phyloP scores from a whole-genome alignment of 2,329 filamentous ascomycete genomes.

The Sclerotinia glacialis region DNA sequence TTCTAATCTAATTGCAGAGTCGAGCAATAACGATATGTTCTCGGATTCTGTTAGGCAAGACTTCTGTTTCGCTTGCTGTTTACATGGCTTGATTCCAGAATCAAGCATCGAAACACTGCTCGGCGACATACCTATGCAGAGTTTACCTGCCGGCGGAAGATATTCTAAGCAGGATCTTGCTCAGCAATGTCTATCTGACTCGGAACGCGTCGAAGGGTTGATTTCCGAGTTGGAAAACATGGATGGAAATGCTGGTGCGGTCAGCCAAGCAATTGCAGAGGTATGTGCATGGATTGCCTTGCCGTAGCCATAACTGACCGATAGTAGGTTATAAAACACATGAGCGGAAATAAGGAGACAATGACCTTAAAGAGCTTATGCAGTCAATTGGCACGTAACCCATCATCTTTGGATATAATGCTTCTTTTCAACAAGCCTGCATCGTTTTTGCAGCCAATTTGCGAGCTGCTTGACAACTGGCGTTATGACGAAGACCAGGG shows the following conservation, averaged over 20 bases:
- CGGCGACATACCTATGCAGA: constrained; percentile 80
- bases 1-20: constrained; percentile 61
- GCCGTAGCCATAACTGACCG: constrained; percentile 24
- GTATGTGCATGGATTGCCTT: constrained; percentile 43
- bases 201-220: constrained; percentile 70
- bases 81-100: constrained; percentile 80
- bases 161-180: constrained; percentile 78
- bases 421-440: constrained; percentile 70
- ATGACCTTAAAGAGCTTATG: constrained; percentile 77
- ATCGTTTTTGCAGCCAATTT: constrained; percentile 70
- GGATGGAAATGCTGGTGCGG: constrained; percentile 87
- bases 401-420: constrained; percentile 69
- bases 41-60: constrained; percentile 70
- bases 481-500: constrained; percentile 78
- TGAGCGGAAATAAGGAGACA: constrained; percentile 72
- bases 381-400: constrained; percentile 68
- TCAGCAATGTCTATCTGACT: constrained; percentile 72
- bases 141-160: constrained; percentile 68
- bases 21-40: constrained; percentile 51
- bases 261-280: constrained; percentile 74
- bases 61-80: constrained; percentile 85
- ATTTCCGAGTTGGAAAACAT: constrained; percentile 82
- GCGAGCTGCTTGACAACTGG: constrained; percentile 75
- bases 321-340: constrained; percentile 59
- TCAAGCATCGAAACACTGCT: constrained; percentile 75